These are phyloP conservation scores for Fusarium compactum DNA, from an alignment of 2,329 filamentous ascomycete genomes.

Conservation along the genomic window DNA sequence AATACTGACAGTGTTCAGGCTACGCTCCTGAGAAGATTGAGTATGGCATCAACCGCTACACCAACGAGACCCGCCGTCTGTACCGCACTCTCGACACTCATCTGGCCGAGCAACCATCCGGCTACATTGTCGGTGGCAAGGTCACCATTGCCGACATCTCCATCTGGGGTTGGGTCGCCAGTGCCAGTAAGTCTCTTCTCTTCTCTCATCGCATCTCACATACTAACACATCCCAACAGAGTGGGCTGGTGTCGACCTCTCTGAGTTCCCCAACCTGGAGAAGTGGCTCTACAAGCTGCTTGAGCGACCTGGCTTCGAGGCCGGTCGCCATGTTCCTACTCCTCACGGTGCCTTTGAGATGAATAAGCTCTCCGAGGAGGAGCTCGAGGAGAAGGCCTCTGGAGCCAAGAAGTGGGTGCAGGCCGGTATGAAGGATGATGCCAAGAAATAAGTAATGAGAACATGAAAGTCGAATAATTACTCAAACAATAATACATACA, in stretches of 20 bases:
- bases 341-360: slow-evolving; percentile 70
- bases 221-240: slow-evolving; percentile 40
- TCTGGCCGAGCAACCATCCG: slow-evolving; percentile 67
- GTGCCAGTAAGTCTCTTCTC: slow-evolving; percentile 54
- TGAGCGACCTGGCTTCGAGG: slow-evolving; percentile 77
- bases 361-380: slow-evolving; percentile 59
- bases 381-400: slow-evolving; percentile 68
- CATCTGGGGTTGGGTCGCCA: slow-evolving; percentile 81
- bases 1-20: slow-evolving; percentile 50
- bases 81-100: slow-evolving; percentile 83
- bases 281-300: slow-evolving; percentile 81
- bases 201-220: accelerated
- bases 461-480: slow-evolving; percentile 4
- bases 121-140: slow-evolving; percentile 75
- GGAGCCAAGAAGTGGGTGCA: slow-evolving; percentile 73
- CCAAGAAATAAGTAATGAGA: slow-evolving; percentile 57
- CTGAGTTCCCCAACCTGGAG: slow-evolving; percentile 80
- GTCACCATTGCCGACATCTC: slow-evolving; percentile 83
- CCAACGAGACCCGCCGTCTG: slow-evolving; percentile 84
- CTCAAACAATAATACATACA: slow-evolving; percentile 4
- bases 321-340: slow-evolving; percentile 78
- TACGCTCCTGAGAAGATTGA: slow-evolving; percentile 86
- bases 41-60: slow-evolving; percentile 85
- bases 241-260: slow-evolving; percentile 67
- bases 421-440: slow-evolving; percentile 75